These are phyloP conservation scores for Coleophoma eucalyptorum DNA, from an alignment of 2,329 filamentous ascomycete species.

Conservation along the genomic window DNA sequence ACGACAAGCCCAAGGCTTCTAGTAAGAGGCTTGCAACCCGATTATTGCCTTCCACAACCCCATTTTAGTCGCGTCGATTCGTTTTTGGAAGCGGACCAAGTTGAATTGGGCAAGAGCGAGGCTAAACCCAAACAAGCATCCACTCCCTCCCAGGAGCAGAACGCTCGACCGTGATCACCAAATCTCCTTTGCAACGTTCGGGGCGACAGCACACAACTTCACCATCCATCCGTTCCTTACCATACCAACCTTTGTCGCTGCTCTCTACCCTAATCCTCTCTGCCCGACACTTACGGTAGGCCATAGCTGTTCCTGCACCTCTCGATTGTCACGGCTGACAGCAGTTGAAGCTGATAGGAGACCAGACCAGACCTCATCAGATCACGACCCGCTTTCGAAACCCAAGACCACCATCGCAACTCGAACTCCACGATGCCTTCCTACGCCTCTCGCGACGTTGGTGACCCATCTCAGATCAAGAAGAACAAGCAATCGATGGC, in stretches of 20 bases:
- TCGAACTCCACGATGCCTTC: constrained; percentile 45
- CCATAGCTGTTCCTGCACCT: no score
- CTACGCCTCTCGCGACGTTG: constrained; percentile 64
- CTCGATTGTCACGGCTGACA: background rate
- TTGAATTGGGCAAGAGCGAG: background rate
- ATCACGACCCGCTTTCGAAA: background rate
- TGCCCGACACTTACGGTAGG: background rate
- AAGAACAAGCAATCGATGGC: constrained; percentile 99
- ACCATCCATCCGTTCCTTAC: constrained; percentile 1
- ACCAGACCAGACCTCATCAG: no score
- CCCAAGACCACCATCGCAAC: constrained; percentile 4
- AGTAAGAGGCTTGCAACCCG: no score
- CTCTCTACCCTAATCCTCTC: background rate
- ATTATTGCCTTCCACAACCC: no score
- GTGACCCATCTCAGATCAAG: constrained; percentile 66
- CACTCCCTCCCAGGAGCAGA: background rate
- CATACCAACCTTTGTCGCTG: background rate
- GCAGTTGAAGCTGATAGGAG: background rate
- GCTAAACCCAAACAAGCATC: background rate
- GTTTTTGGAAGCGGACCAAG: no score
- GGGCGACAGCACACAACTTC: background rate
- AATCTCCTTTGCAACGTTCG: background rate
- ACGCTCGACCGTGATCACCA: background rate
- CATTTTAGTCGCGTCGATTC: no score
- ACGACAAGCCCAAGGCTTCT: no score